Evolutionary conservation across 257 asterid genomes (phyloP).

Genomic region (Jacaranda mimosifolia): DNA sequence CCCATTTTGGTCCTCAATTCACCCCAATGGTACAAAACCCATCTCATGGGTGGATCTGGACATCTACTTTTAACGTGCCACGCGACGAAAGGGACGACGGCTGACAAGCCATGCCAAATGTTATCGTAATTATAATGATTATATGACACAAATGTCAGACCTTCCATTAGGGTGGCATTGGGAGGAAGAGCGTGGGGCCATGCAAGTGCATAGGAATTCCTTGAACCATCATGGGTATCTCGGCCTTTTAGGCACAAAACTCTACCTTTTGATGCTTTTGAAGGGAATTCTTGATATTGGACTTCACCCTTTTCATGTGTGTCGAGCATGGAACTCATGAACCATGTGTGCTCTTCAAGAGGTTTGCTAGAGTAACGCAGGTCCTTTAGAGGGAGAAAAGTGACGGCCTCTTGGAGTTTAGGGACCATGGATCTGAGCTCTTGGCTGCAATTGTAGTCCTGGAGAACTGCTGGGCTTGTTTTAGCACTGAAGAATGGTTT

Average conservation of each 20-base stretch:
- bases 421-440: constrained; percentile 45
- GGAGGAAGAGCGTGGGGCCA: constrained; percentile 65
- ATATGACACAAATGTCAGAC: constrained; percentile 69
- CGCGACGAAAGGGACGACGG: constrained; percentile 66
- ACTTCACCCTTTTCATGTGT: constrained; percentile 69
- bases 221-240: constrained; percentile 71
- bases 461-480: neutral
- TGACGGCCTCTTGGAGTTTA: constrained; percentile 58
- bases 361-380: constrained; percentile 61
- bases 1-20: constrained; percentile 67
- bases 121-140: constrained; percentile 76
- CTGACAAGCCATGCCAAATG: constrained; percentile 83
- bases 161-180: constrained; percentile 58
- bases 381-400: constrained; percentile 82
- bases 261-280: constrained; percentile 59
- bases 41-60: constrained; percentile 47
- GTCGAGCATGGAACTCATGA: constrained; percentile 80
- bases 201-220: constrained; percentile 75
- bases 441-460: constrained; percentile 19
- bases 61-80: constrained; percentile 62
- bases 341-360: constrained; percentile 89
- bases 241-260: constrained; percentile 68
- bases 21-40: constrained; percentile 83
- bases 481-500: neutral
- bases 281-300: constrained; percentile 73